Evolutionary conservation across 129 eudicot genomes (phyloP).

Genomic region (Artemisia tridentata): DNA sequence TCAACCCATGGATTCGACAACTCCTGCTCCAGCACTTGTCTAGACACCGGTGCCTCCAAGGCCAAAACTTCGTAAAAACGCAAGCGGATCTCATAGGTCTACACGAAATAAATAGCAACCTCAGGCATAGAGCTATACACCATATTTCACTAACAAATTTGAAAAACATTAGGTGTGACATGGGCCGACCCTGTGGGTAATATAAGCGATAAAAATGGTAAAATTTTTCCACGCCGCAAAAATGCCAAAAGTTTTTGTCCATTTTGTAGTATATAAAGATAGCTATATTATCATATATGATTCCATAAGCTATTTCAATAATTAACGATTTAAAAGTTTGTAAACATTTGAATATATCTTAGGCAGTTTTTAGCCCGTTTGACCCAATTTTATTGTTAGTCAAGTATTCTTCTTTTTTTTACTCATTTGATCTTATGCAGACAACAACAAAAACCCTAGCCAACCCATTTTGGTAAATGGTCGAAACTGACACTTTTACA

Average conservation of each 20-base stretch:
- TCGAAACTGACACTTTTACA: too few relatives aligned
- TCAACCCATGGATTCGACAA: slow-evolving; percentile 80
- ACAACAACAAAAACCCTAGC: too few relatives aligned
- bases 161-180: too few relatives aligned
- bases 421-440: too few relatives aligned
- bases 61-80: slow-evolving; percentile 78
- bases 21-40: slow-evolving; percentile 68
- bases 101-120: slow-evolving; percentile 23
- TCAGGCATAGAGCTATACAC: neutral
- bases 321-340: neutral
- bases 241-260: neutral
- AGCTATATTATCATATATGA: neutral
- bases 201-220: too few relatives aligned
- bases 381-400: neutral
- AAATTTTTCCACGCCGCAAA: too few relatives aligned
- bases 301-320: neutral
- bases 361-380: neutral
- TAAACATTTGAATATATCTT: neutral
- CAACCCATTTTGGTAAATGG: neutral
- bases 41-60: slow-evolving; percentile 46
- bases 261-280: neutral
- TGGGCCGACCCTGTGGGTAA: too few relatives aligned
- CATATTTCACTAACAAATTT: neutral
- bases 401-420: too few relatives aligned
- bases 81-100: slow-evolving; percentile 73